Percentiles rank a stretch among this genome's conserved stretches.
phyloP scores from a whole-genome alignment of 176 grass and related monocot genomes.

The Zoysia pacifica region DNA sequence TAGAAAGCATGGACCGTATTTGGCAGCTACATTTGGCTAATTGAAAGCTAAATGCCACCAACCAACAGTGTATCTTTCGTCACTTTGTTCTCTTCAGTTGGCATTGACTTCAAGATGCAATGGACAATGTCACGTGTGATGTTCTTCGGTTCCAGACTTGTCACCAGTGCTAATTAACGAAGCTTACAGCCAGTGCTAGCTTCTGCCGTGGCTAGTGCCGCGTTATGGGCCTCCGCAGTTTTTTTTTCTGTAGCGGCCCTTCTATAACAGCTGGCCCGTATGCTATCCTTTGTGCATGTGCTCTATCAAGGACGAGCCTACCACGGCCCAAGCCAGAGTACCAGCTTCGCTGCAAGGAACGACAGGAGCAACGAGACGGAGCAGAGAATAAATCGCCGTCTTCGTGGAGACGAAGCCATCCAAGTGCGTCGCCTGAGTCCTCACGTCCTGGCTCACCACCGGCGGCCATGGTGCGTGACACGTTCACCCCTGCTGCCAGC shows the following conservation, averaged over 20 bases:
- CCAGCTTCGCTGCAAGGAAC: background rate
- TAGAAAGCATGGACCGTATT: constrained; percentile 13
- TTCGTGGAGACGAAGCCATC: background rate
- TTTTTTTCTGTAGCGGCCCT: no score
- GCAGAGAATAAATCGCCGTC: background rate
- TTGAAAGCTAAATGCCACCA: constrained; percentile 42
- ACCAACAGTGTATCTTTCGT: constrained; percentile 27
- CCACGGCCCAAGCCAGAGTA: background rate
- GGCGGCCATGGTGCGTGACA: background rate
- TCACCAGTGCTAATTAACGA: background rate
- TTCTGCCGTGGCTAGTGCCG: background rate
- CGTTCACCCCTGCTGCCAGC: background rate
- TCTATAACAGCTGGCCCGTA: no score
- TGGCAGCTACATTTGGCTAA: constrained; percentile 38
- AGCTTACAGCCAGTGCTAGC: background rate
- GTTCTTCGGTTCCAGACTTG: background rate
- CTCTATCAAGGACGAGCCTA: background rate
- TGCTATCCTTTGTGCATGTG: background rate
- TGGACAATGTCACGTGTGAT: no score
- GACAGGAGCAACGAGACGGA: background rate
- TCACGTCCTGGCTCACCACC: background rate
- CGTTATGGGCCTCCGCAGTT: no score
- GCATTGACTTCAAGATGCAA: no score
- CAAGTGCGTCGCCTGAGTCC: background rate
- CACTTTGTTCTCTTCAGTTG: background rate